phyloP scores from a whole-genome alignment of 116 monocot species.

The Phalaenopsis hybrid region DNA sequence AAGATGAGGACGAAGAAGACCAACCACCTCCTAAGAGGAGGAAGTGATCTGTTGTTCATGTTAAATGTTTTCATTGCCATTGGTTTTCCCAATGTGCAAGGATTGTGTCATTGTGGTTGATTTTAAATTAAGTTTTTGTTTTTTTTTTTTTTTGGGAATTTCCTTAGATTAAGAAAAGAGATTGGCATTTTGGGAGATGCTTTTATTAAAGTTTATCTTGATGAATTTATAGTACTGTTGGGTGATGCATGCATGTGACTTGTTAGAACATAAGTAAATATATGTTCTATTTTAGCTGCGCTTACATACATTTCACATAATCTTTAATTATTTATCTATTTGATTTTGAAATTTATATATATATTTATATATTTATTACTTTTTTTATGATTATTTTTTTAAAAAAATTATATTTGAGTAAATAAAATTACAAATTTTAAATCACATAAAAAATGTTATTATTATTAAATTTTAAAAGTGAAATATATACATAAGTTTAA shows the following conservation, averaged over 20 bases:
- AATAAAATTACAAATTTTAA: too few relatives aligned
- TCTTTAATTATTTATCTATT: too few relatives aligned
- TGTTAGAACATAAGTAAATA: background rate
- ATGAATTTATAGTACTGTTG: background rate
- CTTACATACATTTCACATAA: too few relatives aligned
- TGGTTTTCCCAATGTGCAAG: background rate
- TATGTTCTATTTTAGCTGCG: too few relatives aligned
- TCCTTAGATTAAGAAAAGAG: background rate
- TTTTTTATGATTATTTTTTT: too few relatives aligned
- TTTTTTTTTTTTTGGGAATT: background rate
- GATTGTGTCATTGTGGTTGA: slow-evolving; percentile 3
- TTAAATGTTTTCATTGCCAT: background rate
- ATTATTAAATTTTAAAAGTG: too few relatives aligned
- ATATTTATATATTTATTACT: too few relatives aligned
- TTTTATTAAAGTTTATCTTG: background rate
- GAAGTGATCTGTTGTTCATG: background rate
- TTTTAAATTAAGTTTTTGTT: background rate
- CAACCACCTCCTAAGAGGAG: slow-evolving; percentile 8
- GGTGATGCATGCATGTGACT: background rate
- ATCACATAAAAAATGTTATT: too few relatives aligned
- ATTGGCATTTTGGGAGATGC: background rate
- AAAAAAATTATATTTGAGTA: too few relatives aligned
- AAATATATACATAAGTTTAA: too few relatives aligned
- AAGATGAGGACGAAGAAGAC: background rate
- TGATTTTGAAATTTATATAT: too few relatives aligned